phyloP scores from a whole-genome alignment of 1,139 yeast species.

The Kodamaea plutei region DNA sequence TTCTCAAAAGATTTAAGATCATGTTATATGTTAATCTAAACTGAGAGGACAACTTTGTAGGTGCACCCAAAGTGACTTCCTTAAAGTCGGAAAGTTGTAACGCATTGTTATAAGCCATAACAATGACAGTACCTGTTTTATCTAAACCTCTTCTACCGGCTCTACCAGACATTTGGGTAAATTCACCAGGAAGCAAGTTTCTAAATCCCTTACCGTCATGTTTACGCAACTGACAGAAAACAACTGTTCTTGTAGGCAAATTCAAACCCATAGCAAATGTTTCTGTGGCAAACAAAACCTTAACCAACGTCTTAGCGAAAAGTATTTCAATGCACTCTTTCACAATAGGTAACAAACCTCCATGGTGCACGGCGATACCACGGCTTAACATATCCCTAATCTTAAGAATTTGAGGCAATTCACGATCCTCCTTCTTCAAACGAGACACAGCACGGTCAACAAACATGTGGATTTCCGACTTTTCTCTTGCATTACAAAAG shows the following conservation, averaged over 20 bases:
- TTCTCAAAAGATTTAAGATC: constrained; percentile 86
- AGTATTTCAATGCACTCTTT: constrained; percentile 93
- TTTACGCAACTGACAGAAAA: constrained; percentile 77
- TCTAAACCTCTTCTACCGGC: constrained; percentile 98
- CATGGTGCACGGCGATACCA: constrained; percentile 97
- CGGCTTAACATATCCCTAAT: constrained; percentile 78
- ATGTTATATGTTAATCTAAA: constrained; percentile 92
- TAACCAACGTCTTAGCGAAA: constrained; percentile 80
- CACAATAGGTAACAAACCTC: constrained; percentile 92
- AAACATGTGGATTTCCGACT: constrained; percentile 89
- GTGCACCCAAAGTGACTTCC: constrained; percentile 78
- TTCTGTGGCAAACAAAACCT: constrained; percentile 93
- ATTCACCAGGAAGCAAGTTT: constrained; percentile 87
- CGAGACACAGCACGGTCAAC: constrained; percentile 85
- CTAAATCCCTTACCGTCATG: constrained; percentile 88
- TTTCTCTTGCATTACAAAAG: constrained; percentile 77
- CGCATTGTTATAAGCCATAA: constrained; percentile 80
- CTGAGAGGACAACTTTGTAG: constrained; percentile 86
- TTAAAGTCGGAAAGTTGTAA: constrained; percentile 59
- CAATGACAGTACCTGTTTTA: constrained; percentile 90
- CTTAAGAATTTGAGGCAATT: constrained; percentile 82
- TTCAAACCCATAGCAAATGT: constrained; percentile 98
- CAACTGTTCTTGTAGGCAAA: constrained; percentile 95
- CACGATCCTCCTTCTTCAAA: constrained; percentile 86
- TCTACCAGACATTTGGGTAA: constrained; percentile 98